Evolutionary conservation across 768 basidiomycete species (phyloP).

Genomic region (Suillus subluteus): DNA sequence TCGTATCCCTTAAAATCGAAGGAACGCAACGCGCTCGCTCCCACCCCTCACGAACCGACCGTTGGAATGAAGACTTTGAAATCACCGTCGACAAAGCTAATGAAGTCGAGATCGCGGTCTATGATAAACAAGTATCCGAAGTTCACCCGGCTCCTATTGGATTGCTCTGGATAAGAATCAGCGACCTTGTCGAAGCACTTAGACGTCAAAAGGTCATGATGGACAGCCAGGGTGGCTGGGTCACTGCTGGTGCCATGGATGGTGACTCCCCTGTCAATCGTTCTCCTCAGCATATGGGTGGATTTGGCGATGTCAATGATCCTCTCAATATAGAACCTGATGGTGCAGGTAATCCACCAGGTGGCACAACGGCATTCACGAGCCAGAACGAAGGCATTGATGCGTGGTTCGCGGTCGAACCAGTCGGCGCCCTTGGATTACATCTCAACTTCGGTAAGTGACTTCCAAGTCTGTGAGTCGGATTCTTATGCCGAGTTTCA

Average conservation of each 20-base stretch:
- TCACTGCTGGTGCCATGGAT: conserved; percentile 90
- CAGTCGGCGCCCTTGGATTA: conserved; percentile 90
- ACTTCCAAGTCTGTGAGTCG: not conserved
- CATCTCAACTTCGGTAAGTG: conserved; percentile 89
- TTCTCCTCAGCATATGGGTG: conserved; percentile 53
- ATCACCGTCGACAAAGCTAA: conserved; percentile 97
- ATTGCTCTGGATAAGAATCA: conserved; percentile 92
- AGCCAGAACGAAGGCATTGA: conserved; percentile 78
- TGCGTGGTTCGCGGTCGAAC: conserved; percentile 97
- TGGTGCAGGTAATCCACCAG: conserved; percentile 31
- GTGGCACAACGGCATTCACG: conserved; percentile 28
- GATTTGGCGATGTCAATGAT: conserved; percentile 48
- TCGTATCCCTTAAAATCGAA: conserved; percentile 94
- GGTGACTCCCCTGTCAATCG: conserved; percentile 53
- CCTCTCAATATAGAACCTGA: conserved; percentile 43
- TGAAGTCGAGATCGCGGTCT: conserved; percentile 95
- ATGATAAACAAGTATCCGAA: conserved; percentile 88
- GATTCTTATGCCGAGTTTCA: conserved; percentile 35
- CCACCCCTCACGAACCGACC: conserved; percentile 91
- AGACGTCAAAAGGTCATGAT: conserved; percentile 89
- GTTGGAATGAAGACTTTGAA: conserved; percentile 98
- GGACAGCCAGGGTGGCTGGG: conserved; percentile 93
- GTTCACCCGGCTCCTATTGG: conserved; percentile 87
- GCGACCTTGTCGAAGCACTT: conserved; percentile 91
- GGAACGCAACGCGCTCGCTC: conserved; percentile 91